Base-by-base conservation (phyloP, 129 eudicot genomes). In the Deinandra increscens region DNA sequence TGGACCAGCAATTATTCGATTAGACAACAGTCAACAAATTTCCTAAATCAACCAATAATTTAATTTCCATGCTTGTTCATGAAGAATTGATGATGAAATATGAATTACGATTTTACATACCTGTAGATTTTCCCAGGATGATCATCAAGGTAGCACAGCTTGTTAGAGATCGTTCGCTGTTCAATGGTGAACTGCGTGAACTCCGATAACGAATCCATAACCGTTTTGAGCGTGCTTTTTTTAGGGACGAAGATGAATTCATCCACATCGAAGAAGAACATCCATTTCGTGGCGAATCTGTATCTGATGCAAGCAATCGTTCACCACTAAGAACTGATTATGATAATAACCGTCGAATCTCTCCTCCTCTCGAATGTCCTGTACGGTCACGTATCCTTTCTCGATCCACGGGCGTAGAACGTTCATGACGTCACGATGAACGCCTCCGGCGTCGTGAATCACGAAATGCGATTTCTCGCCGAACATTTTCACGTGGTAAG, bases 211-310 rank as follows among this genome's bases (percentile, higher is more conserved):
- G 86, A 87, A 66, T 75, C 76, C 73, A 91, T 63, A 3, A 84
- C 96, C 17, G 81, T 72, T 6, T 76, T 72, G 26, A 91, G 9
- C 0, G 83, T 77, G 61, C 72, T 67, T 23, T 71, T 81, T 46
- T 73, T 74, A 0, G 90, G 88, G 8, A 88, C 82, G 56, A 74
- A 85, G 0, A 91, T 75, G 22, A 78, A 91, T 82, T 91, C 97
- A 68, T 91, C 97, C 3, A 84, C 88, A 56, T 91, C 97, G 50
- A 91, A 91, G 75, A 83, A 91, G 75, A 91, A 91, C 80, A 89
- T 88, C 97, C 97, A 91, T 33, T 88, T 88, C 12, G 96, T 70
- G 51, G 67, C 78, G 38, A 83, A 80, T 9, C 83, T 67, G 60
- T 87, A 83, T 20, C 97, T n/a, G 70, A 64, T 88, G 96, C 75